Conservation (phyloP, 345 rosid genomes). For the Gossypium thurberi region DNA sequence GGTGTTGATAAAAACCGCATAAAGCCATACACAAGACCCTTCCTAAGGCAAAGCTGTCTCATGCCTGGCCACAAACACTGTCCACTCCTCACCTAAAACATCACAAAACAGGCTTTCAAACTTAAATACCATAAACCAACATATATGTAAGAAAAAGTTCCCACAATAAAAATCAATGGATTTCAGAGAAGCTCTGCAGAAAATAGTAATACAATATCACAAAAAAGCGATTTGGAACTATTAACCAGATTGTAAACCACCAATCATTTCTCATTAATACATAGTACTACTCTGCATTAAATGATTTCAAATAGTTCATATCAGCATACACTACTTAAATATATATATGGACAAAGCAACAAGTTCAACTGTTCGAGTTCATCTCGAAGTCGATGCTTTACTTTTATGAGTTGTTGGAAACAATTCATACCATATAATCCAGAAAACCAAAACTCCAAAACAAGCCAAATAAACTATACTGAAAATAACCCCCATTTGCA, state of each 20-base stretch:
- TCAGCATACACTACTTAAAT: background rate
- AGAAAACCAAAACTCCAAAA: slow-evolving; percentile 1
- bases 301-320: background rate
- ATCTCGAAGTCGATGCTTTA: background rate
- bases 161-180: background rate
- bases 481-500: background rate
- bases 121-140: background rate
- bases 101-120: background rate
- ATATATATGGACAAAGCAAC: background rate
- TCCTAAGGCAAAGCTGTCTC: slow-evolving; percentile 79
- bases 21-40: slow-evolving; percentile 76
- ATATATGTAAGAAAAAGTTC: background rate
- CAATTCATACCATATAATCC: background rate
- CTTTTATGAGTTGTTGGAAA: background rate
- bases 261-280: background rate
- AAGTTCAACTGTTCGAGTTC: background rate
- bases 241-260: background rate
- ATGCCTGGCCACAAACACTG: slow-evolving; percentile 70
- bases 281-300: background rate
- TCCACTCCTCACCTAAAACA: slow-evolving; percentile 60
- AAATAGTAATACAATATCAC: background rate
- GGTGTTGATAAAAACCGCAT: slow-evolving; percentile 70
- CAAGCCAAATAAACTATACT: background rate
- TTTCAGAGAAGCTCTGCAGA: background rate
- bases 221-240: background rate